Percentiles rank a stretch among this genome's conserved stretches.
phyloP scores from a whole-genome alignment of 352 stramenopile species.

The Globisporangium parvum region DNA sequence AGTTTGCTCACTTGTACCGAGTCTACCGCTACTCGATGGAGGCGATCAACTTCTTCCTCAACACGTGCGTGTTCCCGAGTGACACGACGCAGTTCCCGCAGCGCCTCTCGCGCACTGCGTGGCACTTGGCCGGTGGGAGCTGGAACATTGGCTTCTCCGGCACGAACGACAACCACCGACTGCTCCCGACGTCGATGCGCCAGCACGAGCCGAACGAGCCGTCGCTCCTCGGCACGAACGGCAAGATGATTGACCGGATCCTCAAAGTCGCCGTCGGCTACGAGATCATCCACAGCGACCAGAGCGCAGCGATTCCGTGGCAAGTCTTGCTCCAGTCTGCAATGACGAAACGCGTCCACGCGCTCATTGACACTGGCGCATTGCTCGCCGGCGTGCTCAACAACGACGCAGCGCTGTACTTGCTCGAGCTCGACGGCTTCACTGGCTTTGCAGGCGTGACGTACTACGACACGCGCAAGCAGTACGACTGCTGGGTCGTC shows the following conservation, averaged over 20 bases:
- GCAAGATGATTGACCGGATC: conserved; percentile 83
- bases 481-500: conserved; percentile 72
- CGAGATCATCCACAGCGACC: conserved; percentile 18
- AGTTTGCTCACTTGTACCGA: conserved; percentile 47
- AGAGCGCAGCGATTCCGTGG: conserved; percentile 23
- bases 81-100: conserved; percentile 82
- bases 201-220: conserved; percentile 54
- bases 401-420: conserved; percentile 39
- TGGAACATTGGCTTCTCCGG: conserved; percentile 81
- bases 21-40: conserved; percentile 59
- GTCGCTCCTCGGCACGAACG: conserved; percentile 67
- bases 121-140: conserved; percentile 67
- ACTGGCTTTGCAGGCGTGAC: conserved; percentile 48
- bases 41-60: conserved; percentile 85
- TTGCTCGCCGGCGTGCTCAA: conserved; percentile 65
- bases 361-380: conserved; percentile 83
- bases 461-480: conserved; percentile 64
- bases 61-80: conserved; percentile 68
- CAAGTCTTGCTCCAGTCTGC: conserved; percentile 35
- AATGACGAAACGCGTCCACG: conserved; percentile 35
- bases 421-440: conserved; percentile 28
- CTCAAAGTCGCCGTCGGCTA: conserved; percentile 30
- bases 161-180: conserved; percentile 84
- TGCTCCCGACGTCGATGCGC: conserved; percentile 64
- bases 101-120: conserved; percentile 65